phyloP scores from a whole-genome alignment of 768 basidiomycete species.

The Phylloporus arenicola region DNA sequence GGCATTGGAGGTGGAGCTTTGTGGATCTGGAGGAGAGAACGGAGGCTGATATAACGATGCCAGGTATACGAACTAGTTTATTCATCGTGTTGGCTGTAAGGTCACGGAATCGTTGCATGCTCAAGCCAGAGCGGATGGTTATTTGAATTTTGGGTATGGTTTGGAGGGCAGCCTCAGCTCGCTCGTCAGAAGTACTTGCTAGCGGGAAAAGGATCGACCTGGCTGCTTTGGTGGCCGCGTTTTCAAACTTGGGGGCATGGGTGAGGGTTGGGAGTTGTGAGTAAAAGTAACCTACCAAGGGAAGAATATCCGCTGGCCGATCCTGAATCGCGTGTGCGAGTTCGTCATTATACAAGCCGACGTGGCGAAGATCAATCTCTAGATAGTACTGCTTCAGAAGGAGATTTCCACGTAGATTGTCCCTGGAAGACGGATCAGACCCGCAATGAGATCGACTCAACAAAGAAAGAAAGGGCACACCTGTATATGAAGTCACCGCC shows the following conservation, averaged over 20 bases:
- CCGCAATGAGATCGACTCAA: neutral
- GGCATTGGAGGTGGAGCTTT: constrained; percentile 88
- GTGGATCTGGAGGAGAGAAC: constrained; percentile 91
- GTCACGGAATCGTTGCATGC: constrained; percentile 90
- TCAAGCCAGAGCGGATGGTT: constrained; percentile 83
- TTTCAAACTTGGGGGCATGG: constrained; percentile 67
- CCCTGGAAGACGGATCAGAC: constrained; percentile 37
- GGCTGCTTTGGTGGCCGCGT: constrained; percentile 81
- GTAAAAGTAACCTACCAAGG: constrained; percentile 52
- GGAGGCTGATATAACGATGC: constrained; percentile 96
- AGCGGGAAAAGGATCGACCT: constrained; percentile 80
- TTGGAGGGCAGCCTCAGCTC: constrained; percentile 42
- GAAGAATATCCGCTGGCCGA: constrained; percentile 81
- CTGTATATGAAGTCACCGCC: constrained; percentile 91
- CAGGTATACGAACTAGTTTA: constrained; percentile 92
- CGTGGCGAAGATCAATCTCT: constrained; percentile 76
- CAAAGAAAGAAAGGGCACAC: constrained; percentile 35
- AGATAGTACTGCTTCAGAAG: constrained; percentile 84
- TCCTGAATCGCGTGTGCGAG: constrained; percentile 89
- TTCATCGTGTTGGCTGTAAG: constrained; percentile 93
- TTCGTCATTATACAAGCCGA: constrained; percentile 87
- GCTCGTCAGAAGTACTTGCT: constrained; percentile 43
- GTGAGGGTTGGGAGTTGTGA: neutral
- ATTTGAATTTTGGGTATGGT: constrained; percentile 76
- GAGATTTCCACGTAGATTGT: constrained; percentile 84